Base-by-base conservation (phyloP, 345 rosid genomes). In the Laguncularia racemosa region DNA sequence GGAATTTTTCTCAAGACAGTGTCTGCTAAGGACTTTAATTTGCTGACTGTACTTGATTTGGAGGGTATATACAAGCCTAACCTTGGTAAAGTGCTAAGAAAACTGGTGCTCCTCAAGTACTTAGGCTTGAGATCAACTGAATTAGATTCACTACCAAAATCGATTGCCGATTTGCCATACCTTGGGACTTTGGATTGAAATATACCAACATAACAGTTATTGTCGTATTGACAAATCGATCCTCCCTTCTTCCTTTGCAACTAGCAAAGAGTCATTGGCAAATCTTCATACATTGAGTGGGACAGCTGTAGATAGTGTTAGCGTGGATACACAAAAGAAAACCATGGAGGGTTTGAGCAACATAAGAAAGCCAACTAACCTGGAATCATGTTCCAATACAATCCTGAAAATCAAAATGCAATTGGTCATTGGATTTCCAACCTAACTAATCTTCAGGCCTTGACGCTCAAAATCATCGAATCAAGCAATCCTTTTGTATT, bases 141-240 rank as follows among this genome's bases (percentile, higher is more conserved):
- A 9, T 14, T 66, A 14, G 68, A 51, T 45, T 16, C 11, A 8
- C 67, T 65, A 38, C 64, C 64, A 6, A 0, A 13, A 1, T 19
- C 46, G 4, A 19, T 70, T 10, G 59, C 15, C 16, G n/a, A 48
- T n/a, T 17, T 71, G 17, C 48, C 48, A 3, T 23, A 44, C 20
- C 58, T 71, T 4, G 57, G 61, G 16, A 71, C 75, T 1, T 43
- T 71, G 7, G 71, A 71, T 61, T 71, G 26, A 71, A 62, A 58
- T 61, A 55, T 16, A 71, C 71, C 13, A n/a, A 47, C 49, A 3
- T 16, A 13, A 58, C 61, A 0, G 40, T 7, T 33, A 33, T 33
- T 33, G 40, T 33, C 11, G 9, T 20, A 26, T 21, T 16, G 46
- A n/a, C 46, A 59, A 44, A 52, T 59, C 23, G 20, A 48, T 49